phyloP scores from a whole-genome alignment of 352 stramenopile species.

The Saprolegnia parasitica region DNA sequence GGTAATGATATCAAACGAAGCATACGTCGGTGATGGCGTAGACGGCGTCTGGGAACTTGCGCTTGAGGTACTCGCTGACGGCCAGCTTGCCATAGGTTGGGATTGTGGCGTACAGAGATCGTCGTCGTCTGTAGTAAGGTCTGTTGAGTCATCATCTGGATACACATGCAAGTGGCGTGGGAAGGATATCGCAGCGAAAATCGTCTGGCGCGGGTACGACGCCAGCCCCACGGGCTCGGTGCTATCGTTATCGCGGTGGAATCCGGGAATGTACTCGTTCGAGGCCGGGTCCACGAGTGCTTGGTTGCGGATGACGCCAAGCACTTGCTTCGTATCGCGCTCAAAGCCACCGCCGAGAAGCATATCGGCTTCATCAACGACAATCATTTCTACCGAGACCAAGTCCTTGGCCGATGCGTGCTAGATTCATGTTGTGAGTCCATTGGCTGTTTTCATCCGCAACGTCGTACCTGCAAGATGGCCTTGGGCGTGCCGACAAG shows the following conservation, averaged over 20 bases:
- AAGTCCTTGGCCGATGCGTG: conserved; percentile 62
- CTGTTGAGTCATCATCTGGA: conserved; percentile 1
- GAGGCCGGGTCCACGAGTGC: conserved; percentile 43
- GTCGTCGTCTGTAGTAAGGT: too few species aligned
- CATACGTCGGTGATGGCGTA: conserved; percentile 64
- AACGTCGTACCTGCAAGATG: conserved; percentile 40
- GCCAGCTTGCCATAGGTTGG: conserved; percentile 72
- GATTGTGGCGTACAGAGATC: conserved; percentile 51
- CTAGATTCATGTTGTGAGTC: neutral
- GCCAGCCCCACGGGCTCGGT: conserved; percentile 32
- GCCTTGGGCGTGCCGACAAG: conserved; percentile 62
- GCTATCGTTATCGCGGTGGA: conserved; percentile 19
- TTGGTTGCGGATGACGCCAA: conserved; percentile 76
- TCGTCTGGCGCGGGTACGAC: conserved; percentile 42
- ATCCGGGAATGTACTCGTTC: conserved; percentile 33
- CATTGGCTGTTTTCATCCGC: neutral
- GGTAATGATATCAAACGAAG: neutral
- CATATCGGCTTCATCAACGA: conserved; percentile 82
- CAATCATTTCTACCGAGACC: conserved; percentile 63
- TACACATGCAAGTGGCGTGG: neutral
- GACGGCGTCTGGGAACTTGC: conserved; percentile 62
- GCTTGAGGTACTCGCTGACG: conserved; percentile 58
- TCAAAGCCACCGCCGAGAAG: conserved; percentile 68
- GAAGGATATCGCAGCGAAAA: conserved; percentile 80
- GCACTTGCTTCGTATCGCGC: conserved; percentile 73